Evolutionary conservation across 1,139 yeast genomes (phyloP), one percentile per base, ranked within the genome.

Genomic region (Candida sp.): DNA sequence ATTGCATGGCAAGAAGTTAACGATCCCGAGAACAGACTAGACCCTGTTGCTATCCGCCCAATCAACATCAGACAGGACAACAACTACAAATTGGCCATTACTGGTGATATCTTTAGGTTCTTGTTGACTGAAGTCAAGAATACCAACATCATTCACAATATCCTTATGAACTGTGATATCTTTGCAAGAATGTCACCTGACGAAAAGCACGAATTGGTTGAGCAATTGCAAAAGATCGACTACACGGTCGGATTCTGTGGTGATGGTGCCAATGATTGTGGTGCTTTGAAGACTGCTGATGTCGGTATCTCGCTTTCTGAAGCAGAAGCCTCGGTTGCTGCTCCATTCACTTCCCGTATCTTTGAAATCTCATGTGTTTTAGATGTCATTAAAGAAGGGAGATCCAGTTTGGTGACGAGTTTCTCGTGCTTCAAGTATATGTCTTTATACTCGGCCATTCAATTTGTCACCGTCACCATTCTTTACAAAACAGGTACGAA

Each of bases 101-200:
- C 98, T 0, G 99, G 99, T 46, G 98, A 93, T 58, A 84, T 91
- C 3, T 94, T 96, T 72, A 81, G 96, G 55, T 84, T 83, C 59
- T 71, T 94, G 33, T 77, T 93, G 60, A 83, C 86, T 1, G 84
- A 82, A 52, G 63, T 78, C 30, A 69, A 79, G 47, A 81, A 80
- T 43, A 64, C 57, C 1, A 55, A 58, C 11, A 47, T 76, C 9
- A 71, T 79, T 44, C 86, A 87, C 52, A 81, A 78, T 46, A 78
- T 94, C 62, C 76, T 96, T 49, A 75, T 92, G 74, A 85, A 83
- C 57, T 85, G 94, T 54, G 83, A 86, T 46, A 83, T 94, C 6
- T 96, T 86, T 72, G 98, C 99, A 0, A 79, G 99, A 58, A 94
- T 94, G 99, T 93, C 98, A 0, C 99, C 99, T 0, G 99, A 94